phyloP scores from a whole-genome alignment of 306 rosid species.

The Heteromeles arbutifolia region DNA sequence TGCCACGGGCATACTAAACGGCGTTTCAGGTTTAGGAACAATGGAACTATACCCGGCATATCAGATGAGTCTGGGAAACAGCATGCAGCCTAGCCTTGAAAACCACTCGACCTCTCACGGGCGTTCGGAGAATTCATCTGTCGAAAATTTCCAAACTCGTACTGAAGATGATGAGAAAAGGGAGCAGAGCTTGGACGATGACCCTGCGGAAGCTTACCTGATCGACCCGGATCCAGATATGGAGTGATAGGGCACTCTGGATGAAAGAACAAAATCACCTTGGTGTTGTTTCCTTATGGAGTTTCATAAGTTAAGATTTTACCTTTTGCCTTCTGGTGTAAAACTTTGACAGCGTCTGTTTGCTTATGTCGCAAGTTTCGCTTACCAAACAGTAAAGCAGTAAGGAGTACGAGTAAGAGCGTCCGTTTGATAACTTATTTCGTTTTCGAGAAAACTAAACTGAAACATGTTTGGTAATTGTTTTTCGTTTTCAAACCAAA shows the following conservation, averaged over 20 bases:
- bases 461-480: no score
- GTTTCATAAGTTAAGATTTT: not conserved
- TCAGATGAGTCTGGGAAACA: not conserved
- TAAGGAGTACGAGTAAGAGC: not conserved
- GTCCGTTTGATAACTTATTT: no score
- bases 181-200: constrained; percentile 5
- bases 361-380: not conserved
- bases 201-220: constrained; percentile 21
- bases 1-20: not conserved
- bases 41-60: constrained; percentile 1
- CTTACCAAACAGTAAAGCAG: not conserved
- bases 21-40: not conserved
- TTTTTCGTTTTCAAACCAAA: no score
- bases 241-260: not conserved
- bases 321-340: not conserved
- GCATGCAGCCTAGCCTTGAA: not conserved
- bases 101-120: not conserved
- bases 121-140: constrained; percentile 1
- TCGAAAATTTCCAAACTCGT: not conserved
- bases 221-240: not conserved
- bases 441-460: no score
- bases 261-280: not conserved
- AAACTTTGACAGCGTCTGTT: not conserved
- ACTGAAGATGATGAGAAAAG: not conserved
- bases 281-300: not conserved